Percentiles rank a stretch among this genome's conserved stretches.
These are phyloP conservation scores for Boletus edulis DNA, from an alignment of 768 basidiomycete species.

Conservation along the genomic window DNA sequence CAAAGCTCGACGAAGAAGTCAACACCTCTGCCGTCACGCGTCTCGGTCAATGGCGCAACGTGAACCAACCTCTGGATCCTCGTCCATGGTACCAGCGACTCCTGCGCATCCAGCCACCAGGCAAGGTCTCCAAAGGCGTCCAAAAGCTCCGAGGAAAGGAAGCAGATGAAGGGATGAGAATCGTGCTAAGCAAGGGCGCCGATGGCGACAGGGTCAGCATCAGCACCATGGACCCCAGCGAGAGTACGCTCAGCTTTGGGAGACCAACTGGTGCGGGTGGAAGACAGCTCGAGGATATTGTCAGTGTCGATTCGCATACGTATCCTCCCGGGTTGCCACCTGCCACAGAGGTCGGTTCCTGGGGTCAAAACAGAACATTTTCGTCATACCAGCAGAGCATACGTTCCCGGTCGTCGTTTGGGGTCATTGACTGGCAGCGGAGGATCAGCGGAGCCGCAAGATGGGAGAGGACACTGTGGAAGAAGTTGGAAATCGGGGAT, in stretches of 20 bases:
- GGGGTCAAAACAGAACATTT: conserved; percentile 39
- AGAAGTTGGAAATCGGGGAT: conserved; percentile 98
- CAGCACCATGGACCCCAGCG: conserved; percentile 43
- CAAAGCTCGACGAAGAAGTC: conserved; percentile 83
- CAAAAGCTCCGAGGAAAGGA: conserved; percentile 81
- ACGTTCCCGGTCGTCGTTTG: conserved; percentile 53
- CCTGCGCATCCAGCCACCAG: conserved; percentile 68
- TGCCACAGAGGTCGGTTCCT: conserved; percentile 32
- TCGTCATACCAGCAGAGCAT: conserved; percentile 54
- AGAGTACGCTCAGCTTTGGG: conserved; percentile 41
- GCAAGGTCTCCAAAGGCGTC: conserved; percentile 81
- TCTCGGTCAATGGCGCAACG: conserved; percentile 85
- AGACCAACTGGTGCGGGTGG: conserved; percentile 42
- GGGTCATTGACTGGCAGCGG: conserved; percentile 81
- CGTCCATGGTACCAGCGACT: conserved; percentile 73
- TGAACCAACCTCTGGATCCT: conserved; percentile 80
- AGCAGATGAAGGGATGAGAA: conserved; percentile 61
- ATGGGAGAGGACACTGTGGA: conserved; percentile 98
- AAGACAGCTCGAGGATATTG: conserved; percentile 62
- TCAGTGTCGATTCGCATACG: conserved; percentile 61
- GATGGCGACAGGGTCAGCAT: conserved; percentile 38
- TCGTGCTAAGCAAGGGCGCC: conserved; percentile 51
- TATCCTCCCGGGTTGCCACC: conserved; percentile 51
- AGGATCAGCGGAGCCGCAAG: conserved; percentile 66
- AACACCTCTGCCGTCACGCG: conserved; percentile 94